phyloP scores from a whole-genome alignment of 2,329 filamentous ascomycete genomes.

The Colletotrichum somersetense region DNA sequence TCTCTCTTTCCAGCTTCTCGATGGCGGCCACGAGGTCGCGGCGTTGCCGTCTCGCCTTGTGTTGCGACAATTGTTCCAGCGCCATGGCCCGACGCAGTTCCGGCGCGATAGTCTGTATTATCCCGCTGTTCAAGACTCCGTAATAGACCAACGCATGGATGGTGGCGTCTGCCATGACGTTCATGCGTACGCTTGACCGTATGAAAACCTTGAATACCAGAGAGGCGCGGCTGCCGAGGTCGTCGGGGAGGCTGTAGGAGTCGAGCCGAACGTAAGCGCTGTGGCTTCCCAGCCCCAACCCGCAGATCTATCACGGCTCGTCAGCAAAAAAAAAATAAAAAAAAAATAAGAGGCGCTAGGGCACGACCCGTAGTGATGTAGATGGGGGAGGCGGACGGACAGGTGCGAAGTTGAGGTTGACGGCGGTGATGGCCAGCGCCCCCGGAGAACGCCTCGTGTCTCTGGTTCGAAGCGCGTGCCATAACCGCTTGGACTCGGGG shows the following conservation, averaged over 20 bases:
- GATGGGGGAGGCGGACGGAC: background rate
- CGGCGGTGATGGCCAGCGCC: background rate
- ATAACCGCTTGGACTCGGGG: background rate
- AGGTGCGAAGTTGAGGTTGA: background rate
- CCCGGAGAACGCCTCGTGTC: fast-evolving
- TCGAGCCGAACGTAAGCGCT: background rate
- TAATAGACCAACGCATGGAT: background rate
- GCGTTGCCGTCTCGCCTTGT: too few species aligned
- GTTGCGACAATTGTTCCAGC: too few species aligned
- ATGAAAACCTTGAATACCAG: background rate
- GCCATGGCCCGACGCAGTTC: constrained; percentile 39
- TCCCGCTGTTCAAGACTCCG: too few species aligned
- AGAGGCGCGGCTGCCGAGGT: background rate
- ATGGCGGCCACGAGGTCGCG: constrained; percentile 52
- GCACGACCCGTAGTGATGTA: background rate
- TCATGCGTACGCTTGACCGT: background rate
- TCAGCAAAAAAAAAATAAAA: background rate
- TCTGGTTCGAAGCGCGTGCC: background rate
- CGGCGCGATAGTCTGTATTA: background rate
- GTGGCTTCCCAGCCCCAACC: background rate
- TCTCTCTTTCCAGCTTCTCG: constrained; percentile 74
- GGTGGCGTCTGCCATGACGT: background rate
- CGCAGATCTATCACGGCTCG: background rate
- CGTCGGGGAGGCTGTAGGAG: background rate
- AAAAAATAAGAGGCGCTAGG: too few species aligned